phyloP scores from a whole-genome alignment of 768 basidiomycete species.

The Trametes elegans region DNA sequence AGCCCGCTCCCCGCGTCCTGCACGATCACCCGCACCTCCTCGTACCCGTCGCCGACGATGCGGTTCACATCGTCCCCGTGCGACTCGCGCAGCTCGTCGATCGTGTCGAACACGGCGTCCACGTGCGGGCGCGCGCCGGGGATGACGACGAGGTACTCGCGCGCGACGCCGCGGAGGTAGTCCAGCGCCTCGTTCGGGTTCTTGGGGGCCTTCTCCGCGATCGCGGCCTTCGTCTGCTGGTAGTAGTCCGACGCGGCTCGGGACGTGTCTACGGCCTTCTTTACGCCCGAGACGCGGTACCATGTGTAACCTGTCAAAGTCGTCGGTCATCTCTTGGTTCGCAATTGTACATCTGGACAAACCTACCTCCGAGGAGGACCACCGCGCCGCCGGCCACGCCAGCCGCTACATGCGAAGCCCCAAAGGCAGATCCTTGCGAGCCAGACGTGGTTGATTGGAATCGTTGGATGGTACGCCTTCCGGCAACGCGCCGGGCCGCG shows the following conservation, averaged over 20 bases:
- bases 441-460: slow-evolving; percentile 23
- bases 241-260: slow-evolving; percentile 27
- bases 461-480: slow-evolving; percentile 20
- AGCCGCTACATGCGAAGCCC: slow-evolving; percentile 26
- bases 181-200: slow-evolving; percentile 33
- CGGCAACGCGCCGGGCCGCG: slow-evolving; percentile 22
- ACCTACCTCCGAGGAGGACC: slow-evolving; percentile 31
- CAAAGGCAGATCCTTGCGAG: not conserved
- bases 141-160: slow-evolving; percentile 39
- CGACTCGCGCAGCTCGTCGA: slow-evolving; percentile 37
- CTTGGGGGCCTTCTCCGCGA: slow-evolving; percentile 28
- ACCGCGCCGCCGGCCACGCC: slow-evolving; percentile 31
- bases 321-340: not conserved
- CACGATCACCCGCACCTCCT: slow-evolving; percentile 33
- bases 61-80: slow-evolving; percentile 40
- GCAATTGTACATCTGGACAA: no score
- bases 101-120: slow-evolving; percentile 43
- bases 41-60: slow-evolving; percentile 36
- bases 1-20: slow-evolving; percentile 20
- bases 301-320: slow-evolving; percentile 30
- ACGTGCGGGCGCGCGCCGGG: slow-evolving; percentile 39
- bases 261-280: slow-evolving; percentile 36
- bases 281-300: slow-evolving; percentile 43
- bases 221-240: slow-evolving; percentile 27
- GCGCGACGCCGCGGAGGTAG: slow-evolving; percentile 40